These are phyloP conservation scores for Teratosphaeria viscida DNA, from an alignment of 2,329 filamentous ascomycete genomes.

Conservation along the genomic window DNA sequence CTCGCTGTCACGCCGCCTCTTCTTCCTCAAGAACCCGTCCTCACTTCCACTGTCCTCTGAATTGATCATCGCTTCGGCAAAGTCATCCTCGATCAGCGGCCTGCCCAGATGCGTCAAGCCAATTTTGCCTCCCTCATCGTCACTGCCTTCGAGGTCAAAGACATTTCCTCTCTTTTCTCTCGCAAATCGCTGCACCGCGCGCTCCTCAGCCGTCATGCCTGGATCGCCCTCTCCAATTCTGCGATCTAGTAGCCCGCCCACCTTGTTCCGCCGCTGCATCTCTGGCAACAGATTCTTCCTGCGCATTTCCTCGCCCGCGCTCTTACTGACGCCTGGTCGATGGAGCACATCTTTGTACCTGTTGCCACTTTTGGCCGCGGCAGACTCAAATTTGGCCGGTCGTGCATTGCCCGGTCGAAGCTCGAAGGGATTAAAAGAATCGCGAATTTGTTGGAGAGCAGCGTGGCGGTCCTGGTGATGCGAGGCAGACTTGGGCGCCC, in stretches of 20 bases:
- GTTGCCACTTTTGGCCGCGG: slow-evolving; percentile 26
- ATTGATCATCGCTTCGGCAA: slow-evolving; percentile 20
- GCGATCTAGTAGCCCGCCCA: slow-evolving; percentile 83
- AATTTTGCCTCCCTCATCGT: slow-evolving; percentile 42
- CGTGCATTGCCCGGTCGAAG: slow-evolving; percentile 54
- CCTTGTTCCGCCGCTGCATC: slow-evolving; percentile 79
- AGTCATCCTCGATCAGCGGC: slow-evolving; percentile 54
- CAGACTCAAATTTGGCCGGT: slow-evolving; percentile 72
- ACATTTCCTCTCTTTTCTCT: slow-evolving; percentile 71
- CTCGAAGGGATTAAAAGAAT: slow-evolving; percentile 97
- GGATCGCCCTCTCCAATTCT: slow-evolving; percentile 94
- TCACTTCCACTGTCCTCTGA: slow-evolving; percentile 13
- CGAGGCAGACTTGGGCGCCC: slow-evolving; percentile 42
- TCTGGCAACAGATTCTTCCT: slow-evolving; percentile 78
- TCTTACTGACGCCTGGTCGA: slow-evolving; percentile 74
- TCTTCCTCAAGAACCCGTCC: slow-evolving; percentile 31
- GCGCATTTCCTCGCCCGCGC: slow-evolving; percentile 76
- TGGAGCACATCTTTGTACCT: slow-evolving; percentile 48
- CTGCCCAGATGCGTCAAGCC: slow-evolving; percentile 68
- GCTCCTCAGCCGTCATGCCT: slow-evolving; percentile 85
- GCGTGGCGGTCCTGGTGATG: slow-evolving; percentile 64
- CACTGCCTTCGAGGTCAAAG: slow-evolving; percentile 85
- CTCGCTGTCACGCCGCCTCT: slow-evolving; percentile 35
- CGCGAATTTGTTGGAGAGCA: slow-evolving; percentile 75
- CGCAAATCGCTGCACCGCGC: slow-evolving; percentile 82